Conservation (phyloP, 1,139 yeast species). For the Diutina neorugosa region DNA sequence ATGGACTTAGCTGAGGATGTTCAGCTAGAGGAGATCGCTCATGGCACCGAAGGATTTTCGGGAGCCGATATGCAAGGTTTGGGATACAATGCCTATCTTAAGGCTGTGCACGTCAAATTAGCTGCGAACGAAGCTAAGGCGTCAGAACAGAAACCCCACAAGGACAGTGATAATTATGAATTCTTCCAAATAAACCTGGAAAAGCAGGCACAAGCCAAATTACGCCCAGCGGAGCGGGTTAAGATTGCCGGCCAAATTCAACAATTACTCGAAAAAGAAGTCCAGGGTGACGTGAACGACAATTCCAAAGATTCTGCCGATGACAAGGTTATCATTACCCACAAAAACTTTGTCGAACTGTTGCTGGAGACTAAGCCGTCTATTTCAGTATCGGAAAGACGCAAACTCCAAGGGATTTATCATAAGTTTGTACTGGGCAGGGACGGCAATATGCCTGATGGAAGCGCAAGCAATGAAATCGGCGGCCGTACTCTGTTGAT, state of each 20-base stretch:
- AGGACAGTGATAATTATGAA: constrained; percentile 11
- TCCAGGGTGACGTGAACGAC: constrained; percentile 5
- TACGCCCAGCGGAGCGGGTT: constrained; percentile 34
- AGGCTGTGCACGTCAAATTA: constrained; percentile 74
- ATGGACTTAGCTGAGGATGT: constrained; percentile 40
- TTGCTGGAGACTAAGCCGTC: constrained; percentile 75
- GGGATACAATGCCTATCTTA: constrained; percentile 82
- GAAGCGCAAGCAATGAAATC: constrained; percentile 67
- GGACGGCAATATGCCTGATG: constrained; percentile 85
- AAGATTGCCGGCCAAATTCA: constrained; percentile 36
- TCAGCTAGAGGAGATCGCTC: constrained; percentile 44
- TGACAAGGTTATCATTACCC: constrained; percentile 26
- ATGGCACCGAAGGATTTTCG: constrained; percentile 61
- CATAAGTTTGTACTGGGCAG: constrained; percentile 64
- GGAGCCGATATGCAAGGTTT: constrained; percentile 95
- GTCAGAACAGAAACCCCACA: constrained; percentile 3
- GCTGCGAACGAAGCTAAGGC: constrained; percentile 23
- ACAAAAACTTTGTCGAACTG: constrained; percentile 50
- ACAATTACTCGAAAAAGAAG: constrained; percentile 16
- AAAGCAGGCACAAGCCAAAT: constrained; percentile 17
- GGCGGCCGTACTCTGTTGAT: constrained; percentile 77
- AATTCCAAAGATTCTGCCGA: constrained; percentile 8
- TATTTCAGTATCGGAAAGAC: constrained; percentile 61
- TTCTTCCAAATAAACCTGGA: constrained; percentile 25
- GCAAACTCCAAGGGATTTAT: constrained; percentile 54